These are phyloP conservation scores for Fragosphaeria purpurea DNA, from an alignment of 2,329 filamentous ascomycete genomes.

Conservation along the genomic window DNA sequence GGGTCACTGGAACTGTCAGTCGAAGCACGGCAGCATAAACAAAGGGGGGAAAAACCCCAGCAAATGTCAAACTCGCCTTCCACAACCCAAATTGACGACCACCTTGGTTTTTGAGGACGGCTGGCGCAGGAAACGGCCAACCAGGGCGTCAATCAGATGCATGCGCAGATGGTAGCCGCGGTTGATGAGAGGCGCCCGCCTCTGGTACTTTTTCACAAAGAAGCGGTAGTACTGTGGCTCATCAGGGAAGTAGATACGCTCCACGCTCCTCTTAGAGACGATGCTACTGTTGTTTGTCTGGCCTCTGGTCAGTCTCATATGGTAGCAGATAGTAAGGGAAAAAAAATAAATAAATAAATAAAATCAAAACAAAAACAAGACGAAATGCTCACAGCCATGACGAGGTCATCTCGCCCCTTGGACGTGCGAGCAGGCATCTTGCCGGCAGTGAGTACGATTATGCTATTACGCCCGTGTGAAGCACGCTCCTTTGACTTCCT, in stretches of 20 bases:
- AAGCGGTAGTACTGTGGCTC: constrained; percentile 78
- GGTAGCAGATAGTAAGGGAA: too few species aligned
- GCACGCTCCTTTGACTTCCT: too few species aligned
- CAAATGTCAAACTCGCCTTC: constrained; percentile 56
- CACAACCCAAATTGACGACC: constrained; percentile 78
- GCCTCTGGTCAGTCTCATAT: neutral
- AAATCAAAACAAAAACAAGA: neutral
- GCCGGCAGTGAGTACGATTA: too few species aligned
- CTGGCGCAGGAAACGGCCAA: constrained; percentile 58
- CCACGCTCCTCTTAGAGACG: constrained; percentile 86
- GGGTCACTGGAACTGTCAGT: constrained; percentile 53
- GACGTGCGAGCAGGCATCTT: constrained; percentile 1
- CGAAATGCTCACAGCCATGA: constrained; percentile 37
- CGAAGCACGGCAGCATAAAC: neutral
- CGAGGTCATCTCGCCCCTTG: constrained; percentile 35
- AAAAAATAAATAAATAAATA: too few species aligned
- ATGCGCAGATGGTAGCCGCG: constrained; percentile 81
- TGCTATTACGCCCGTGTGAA: too few species aligned
- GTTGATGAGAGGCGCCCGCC: constrained; percentile 81
- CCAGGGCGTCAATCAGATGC: constrained; percentile 66
- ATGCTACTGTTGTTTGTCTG: constrained; percentile 88
- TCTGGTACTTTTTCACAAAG: constrained; percentile 76
- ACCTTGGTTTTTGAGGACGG: constrained; percentile 51
- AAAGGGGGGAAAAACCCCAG: neutral
- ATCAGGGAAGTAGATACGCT: constrained; percentile 67